Base-by-base conservation (phyloP, 2,329 filamentous ascomycete species). In the Fusarium tanahbumbuense region DNA sequence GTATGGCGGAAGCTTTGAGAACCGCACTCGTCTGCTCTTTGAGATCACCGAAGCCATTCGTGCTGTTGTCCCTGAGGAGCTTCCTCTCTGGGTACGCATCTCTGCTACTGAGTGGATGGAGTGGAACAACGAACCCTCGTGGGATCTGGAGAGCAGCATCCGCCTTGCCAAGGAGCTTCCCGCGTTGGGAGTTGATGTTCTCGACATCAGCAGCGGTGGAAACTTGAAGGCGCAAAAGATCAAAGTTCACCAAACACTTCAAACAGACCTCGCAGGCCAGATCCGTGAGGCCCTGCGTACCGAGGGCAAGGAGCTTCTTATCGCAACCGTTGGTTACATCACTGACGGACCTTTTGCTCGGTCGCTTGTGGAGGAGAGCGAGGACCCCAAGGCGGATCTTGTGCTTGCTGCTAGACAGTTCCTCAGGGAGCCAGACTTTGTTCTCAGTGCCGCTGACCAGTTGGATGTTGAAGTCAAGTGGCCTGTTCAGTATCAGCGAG, bases 121-220 rank as follows among this genome's bases (percentile, higher is more conserved):
- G 68, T 77, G 78, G 73, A 68, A 77, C 8, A 78, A 74, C 52
- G 72, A 81, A 68, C 80, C 82, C 9, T 85, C 82, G 25, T 97
- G 93, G 93, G 90, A 88, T 7, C 73, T 91, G n/a, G 86, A 90
- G 45, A 86, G 94, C 70, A 78, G 72, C 56, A 79, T 79, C 59
- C 71, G 67, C 22, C 72, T 80, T n/a, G 76, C 75, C 52, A 78
- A 78, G 76, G 82, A 91, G 12, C 86, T 98, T 2, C 91, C 92
- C 0, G 87, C 86, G 1, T 83, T 86, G 15, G 94, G 94, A 30
- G 86, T 97, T 45, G 94, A 98, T 77, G 83, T 97, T 18, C 85
- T 97, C 30, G 94, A 98, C 78, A 88, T 97, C 60, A 93, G 90
- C 73, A 90, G 89, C 2, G 93, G 90, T 34, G 94, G 92, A 41